These are phyloP conservation scores for Prillingera fragicola DNA, from an alignment of 1,284 basidiomycete genomes.

Conservation along the genomic window DNA sequence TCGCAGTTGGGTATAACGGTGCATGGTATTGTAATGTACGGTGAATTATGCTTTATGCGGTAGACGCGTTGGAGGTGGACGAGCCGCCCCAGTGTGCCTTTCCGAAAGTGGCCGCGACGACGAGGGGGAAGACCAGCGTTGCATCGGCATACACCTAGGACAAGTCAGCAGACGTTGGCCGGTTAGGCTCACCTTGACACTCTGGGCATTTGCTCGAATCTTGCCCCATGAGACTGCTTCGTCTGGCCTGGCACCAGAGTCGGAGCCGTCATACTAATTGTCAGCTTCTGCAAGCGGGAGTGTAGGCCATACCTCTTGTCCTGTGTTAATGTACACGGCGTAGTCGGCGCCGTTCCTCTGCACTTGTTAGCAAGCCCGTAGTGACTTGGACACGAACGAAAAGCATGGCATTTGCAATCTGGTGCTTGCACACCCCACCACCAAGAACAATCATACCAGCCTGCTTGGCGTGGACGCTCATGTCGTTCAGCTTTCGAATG, in stretches of 20 bases:
- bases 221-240: slow-evolving; percentile 99
- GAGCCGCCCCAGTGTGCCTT: slow-evolving; percentile 52
- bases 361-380: background rate
- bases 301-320: slow-evolving; percentile 79
- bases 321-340: slow-evolving; percentile 97
- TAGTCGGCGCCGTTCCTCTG: slow-evolving; percentile 97
- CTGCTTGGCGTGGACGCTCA: slow-evolving; percentile 79
- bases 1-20: slow-evolving; percentile 5
- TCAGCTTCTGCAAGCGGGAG: slow-evolving; percentile 2
- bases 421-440: slow-evolving; percentile 98
- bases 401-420: slow-evolving; percentile 98
- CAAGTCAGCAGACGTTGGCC: slow-evolving; percentile 2
- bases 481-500: slow-evolving; percentile 86
- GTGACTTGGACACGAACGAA: slow-evolving; percentile 64
- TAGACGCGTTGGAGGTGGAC: slow-evolving; percentile 1
- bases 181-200: slow-evolving; percentile 67
- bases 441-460: slow-evolving; percentile 98
- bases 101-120: slow-evolving; percentile 82
- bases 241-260: slow-evolving; percentile 94
- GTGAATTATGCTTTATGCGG: background rate
- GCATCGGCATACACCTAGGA: slow-evolving; percentile 58
- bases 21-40: slow-evolving; percentile 4
- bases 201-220: slow-evolving; percentile 82
- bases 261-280: slow-evolving; percentile 80
- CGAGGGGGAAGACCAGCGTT: slow-evolving; percentile 80